phyloP scores from a whole-genome alignment of 371 early-diverging fungal species.

The Mortierella sp. region DNA sequence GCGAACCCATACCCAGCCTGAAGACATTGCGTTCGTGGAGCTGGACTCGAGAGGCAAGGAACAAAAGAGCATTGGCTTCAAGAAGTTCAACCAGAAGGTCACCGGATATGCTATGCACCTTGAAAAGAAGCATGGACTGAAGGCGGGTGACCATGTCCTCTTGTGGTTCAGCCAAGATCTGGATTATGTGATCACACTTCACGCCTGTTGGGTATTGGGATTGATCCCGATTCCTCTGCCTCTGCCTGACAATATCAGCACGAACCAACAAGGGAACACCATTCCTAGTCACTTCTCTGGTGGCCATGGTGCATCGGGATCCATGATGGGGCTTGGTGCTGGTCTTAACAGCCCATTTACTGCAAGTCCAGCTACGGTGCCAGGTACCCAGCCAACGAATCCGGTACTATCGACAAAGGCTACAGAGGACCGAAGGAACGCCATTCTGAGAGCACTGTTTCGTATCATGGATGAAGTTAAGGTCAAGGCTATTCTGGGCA shows the following conservation, averaged over 20 bases:
- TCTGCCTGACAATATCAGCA: conserved; percentile 64
- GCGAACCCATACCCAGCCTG: conserved; percentile 73
- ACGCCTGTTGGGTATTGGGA: conserved; percentile 85
- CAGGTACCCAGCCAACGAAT: background rate
- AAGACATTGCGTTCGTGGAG: conserved; percentile 72
- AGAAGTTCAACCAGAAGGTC: conserved; percentile 75
- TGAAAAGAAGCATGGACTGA: conserved; percentile 64
- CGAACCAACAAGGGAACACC: background rate
- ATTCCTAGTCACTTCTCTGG: conserved; percentile 48
- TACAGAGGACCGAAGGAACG: conserved; percentile 24
- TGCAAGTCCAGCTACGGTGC: conserved; percentile 4
- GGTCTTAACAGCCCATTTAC: background rate
- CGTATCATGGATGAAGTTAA: conserved; percentile 70
- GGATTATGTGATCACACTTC: conserved; percentile 77
- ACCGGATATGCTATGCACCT: conserved; percentile 71
- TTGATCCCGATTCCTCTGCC: conserved; percentile 78
- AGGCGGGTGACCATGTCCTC: conserved; percentile 71
- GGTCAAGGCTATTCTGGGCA: conserved; percentile 69
- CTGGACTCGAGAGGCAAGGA: conserved; percentile 70
- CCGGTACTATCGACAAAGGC: conserved; percentile 7
- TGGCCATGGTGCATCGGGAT: conserved; percentile 58
- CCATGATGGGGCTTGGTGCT: conserved; percentile 3
- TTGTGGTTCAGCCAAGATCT: conserved; percentile 75
- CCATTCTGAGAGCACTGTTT: conserved; percentile 60
- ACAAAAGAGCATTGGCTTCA: conserved; percentile 71